These are phyloP conservation scores for Stromatinia cepivora DNA, from an alignment of 2,329 filamentous ascomycete genomes.

Conservation along the genomic window DNA sequence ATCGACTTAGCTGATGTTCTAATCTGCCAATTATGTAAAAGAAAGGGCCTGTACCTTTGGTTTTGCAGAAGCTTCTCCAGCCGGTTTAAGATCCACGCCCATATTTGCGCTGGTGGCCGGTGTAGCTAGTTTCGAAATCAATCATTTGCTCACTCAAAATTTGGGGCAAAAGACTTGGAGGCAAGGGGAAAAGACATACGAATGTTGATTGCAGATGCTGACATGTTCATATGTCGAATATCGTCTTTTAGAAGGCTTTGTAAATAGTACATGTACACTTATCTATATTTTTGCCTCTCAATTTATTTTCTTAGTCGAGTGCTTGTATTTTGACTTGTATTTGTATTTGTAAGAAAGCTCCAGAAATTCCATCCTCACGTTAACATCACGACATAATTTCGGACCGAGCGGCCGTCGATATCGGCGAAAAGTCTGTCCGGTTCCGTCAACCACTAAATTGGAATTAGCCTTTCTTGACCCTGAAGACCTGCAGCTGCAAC, in stretches of 20 bases:
- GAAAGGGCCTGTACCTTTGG: slow-evolving; percentile 33
- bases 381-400: slow-evolving; percentile 11
- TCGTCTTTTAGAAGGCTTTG: slow-evolving; percentile 30
- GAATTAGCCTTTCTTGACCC: slow-evolving; percentile 29
- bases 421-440: slow-evolving; percentile 14
- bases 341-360: slow-evolving; percentile 28
- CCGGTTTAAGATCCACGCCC: slow-evolving; percentile 34
- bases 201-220: slow-evolving; percentile 35
- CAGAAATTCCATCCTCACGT: slow-evolving; percentile 1
- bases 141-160: slow-evolving; percentile 7
- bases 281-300: slow-evolving; percentile 3
- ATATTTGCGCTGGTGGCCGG: slow-evolving; percentile 35
- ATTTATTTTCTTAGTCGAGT: slow-evolving; percentile 6
- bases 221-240: slow-evolving; percentile 33
- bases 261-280: slow-evolving; percentile 29
- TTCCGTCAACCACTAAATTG: background rate
- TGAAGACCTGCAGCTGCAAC: slow-evolving; percentile 23
- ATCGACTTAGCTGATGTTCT: slow-evolving; percentile 12
- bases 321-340: slow-evolving; percentile 18
- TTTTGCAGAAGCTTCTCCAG: slow-evolving; percentile 31
- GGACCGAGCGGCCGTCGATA: background rate
- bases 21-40: background rate
- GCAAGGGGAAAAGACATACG: slow-evolving; percentile 31
- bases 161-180: background rate
- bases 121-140: slow-evolving; percentile 32